Percentiles rank a stretch among this genome's conserved stretches.
Conservation (phyloP, 164 flowering plant species). For the Aristolochia californica region DNA sequence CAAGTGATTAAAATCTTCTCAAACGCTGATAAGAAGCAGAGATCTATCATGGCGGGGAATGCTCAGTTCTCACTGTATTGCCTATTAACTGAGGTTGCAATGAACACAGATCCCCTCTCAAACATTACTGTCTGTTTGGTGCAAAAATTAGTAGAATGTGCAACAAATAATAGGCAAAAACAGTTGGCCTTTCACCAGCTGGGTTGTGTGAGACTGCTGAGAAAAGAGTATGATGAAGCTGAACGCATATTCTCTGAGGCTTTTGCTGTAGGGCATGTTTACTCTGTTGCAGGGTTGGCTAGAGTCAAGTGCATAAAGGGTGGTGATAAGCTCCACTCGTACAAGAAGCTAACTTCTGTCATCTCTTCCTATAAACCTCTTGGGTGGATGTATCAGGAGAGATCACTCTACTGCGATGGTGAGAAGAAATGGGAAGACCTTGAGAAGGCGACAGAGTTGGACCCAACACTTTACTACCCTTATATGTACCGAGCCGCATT, state of each 20-base stretch:
- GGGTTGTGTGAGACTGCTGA: conserved; percentile 69
- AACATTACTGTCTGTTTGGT: conserved; percentile 48
- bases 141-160: conserved; percentile 51
- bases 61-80: conserved; percentile 81
- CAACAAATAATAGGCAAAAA: conserved; percentile 52
- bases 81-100: conserved; percentile 70
- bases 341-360: conserved; percentile 62
- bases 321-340: conserved; percentile 44
- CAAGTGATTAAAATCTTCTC: conserved; percentile 51
- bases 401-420: conserved; percentile 75
- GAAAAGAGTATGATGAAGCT: conserved; percentile 85
- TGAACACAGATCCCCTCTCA: conserved; percentile 57
- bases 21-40: conserved; percentile 35
- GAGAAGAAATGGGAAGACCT: conserved; percentile 68
- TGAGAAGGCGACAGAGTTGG: conserved; percentile 76
- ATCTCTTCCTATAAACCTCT: conserved; percentile 55
- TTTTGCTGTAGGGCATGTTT: conserved; percentile 63
- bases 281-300: conserved; percentile 75
- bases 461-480: conserved; percentile 90
- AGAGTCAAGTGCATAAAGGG: conserved; percentile 55
- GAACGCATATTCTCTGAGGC: conserved; percentile 60
- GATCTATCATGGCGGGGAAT: conserved; percentile 55
- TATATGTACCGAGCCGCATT: conserved; percentile 92
- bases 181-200: conserved; percentile 72
- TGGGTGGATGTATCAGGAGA: conserved; percentile 98